Base-by-base conservation (phyloP, 2,329 filamentous ascomycete genomes). In the Epichloe glyceriae region DNA sequence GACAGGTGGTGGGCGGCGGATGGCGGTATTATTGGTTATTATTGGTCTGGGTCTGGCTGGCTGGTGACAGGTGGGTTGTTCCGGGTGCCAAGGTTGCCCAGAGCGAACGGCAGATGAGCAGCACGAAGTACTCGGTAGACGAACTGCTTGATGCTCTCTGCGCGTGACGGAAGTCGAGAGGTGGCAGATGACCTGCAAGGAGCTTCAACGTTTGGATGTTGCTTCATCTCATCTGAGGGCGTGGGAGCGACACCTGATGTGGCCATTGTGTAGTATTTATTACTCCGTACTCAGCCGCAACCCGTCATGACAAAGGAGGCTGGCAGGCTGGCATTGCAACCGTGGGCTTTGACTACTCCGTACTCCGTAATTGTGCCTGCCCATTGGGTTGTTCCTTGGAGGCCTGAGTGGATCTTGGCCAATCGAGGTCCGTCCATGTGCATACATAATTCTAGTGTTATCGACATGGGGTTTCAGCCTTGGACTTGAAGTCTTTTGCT, bases 31-130 rank as follows among this genome's bases (percentile, higher is more conserved):
- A 30, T 30, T 30, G 26, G 26, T 30, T 30, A 30, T 30, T 30
- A 30, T 30, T 30, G 30, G 30, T 30, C 30, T 30, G n/a, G n/a
- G n/a, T n/a, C n/a, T n/a, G n/a, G n/a, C n/a, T n/a, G 30, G 30
- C 8, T 10, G 3, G 8, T n/a, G 19, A 19, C 19, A 26, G 46
- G 35, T 34, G 47, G 43, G 43, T 30, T 35, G 42, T 46, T 49
- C 50, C 50, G 47, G 50, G 50, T 46, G 49, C 46, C 34, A 39
- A 37, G 10, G 44, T 34, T 14, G 17, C 12, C 17, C 11, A 30
- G 35, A 11, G n/a, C 30, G 19, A 45, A 37, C 19, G 47, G 47
- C 51, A 47, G 51, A 43, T 39, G 43, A 30, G 26, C 26, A 30
- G 26, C 26, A 3, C 33, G 14, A 15, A 38, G 20, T 22, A 38